phyloP scores from a whole-genome alignment of 2,329 filamentous ascomycete species.

The Paecilomyces fulvus region DNA sequence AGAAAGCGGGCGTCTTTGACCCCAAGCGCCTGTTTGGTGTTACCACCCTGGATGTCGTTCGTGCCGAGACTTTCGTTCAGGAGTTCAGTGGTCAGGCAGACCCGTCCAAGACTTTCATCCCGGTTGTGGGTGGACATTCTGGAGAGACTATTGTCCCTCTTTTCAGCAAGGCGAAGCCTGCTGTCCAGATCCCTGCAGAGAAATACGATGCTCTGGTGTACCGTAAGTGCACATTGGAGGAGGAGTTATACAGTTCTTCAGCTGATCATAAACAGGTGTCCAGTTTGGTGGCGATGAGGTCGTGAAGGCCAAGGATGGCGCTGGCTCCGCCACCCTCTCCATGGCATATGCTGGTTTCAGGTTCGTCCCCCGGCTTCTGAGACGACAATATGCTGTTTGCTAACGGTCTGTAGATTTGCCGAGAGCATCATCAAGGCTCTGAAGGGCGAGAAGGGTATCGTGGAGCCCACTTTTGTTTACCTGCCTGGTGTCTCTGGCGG shows the following conservation, averaged over 20 bases:
- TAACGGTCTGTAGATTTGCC: slow-evolving; percentile 58
- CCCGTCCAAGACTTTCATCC: slow-evolving; percentile 73
- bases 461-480: slow-evolving; percentile 95
- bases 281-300: slow-evolving; percentile 98
- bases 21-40: slow-evolving; percentile 95
- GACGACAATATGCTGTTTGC: slow-evolving; percentile 6
- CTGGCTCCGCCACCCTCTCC: slow-evolving; percentile 81
- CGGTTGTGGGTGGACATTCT: slow-evolving; percentile 94
- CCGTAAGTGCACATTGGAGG: slow-evolving; percentile 45
- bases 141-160: slow-evolving; percentile 97
- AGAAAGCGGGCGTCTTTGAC: slow-evolving; percentile 87
- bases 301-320: slow-evolving; percentile 87
- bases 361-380: slow-evolving; percentile 39
- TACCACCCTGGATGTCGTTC: slow-evolving; percentile 96
- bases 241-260: neutral
- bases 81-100: slow-evolving; percentile 74
- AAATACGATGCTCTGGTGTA: slow-evolving; percentile 87
- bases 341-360: slow-evolving; percentile 96
- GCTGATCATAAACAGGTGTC: slow-evolving; percentile 45
- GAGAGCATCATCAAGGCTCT: slow-evolving; percentile 85
- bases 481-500: slow-evolving; percentile 83
- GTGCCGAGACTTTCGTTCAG: slow-evolving; percentile 92
- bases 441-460: slow-evolving; percentile 83
- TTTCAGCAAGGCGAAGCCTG: slow-evolving; percentile 81
- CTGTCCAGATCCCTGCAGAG: slow-evolving; percentile 72